These are phyloP conservation scores for Scytalidium lignicola DNA, from an alignment of 2,329 filamentous ascomycete species.

Conservation along the genomic window DNA sequence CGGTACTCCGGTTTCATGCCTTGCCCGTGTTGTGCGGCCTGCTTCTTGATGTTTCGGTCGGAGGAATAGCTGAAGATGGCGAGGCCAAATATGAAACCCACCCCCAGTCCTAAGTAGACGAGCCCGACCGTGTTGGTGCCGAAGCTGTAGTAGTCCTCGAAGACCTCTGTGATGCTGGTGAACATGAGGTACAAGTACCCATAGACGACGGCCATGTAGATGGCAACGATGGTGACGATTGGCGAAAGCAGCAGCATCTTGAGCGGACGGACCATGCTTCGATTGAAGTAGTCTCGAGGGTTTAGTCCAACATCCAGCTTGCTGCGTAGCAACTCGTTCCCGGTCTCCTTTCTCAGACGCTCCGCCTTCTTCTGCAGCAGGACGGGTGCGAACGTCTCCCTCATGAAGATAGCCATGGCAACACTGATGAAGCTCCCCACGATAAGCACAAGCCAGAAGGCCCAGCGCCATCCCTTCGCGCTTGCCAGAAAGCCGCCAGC, in stretches of 20 bases:
- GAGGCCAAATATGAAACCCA: slow-evolving; percentile 34
- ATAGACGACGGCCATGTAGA: slow-evolving; percentile 46
- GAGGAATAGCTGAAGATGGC: slow-evolving; percentile 34
- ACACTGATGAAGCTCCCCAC: slow-evolving; percentile 27
- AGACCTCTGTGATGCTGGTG: slow-evolving; percentile 44
- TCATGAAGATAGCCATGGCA: slow-evolving; percentile 31
- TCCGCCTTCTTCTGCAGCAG: slow-evolving; percentile 36
- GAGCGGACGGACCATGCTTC: slow-evolving; percentile 37
- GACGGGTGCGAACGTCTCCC: slow-evolving; percentile 42
- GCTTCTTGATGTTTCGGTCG: slow-evolving; percentile 36
- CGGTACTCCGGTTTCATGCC: slow-evolving; percentile 30
- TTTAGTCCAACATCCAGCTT: too few species aligned
- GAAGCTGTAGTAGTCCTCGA: slow-evolving; percentile 39
- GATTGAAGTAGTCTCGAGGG: slow-evolving; percentile 37
- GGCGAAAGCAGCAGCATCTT: slow-evolving; percentile 33
- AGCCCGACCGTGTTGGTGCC: slow-evolving; percentile 32
- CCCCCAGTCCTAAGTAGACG: slow-evolving; percentile 36
- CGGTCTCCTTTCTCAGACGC: slow-evolving; percentile 42
- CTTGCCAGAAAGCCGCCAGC: slow-evolving; percentile 27
- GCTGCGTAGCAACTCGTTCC: too few species aligned
- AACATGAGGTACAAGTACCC: slow-evolving; percentile 48
- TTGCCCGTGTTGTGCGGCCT: slow-evolving; percentile 32
- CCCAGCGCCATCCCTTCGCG: slow-evolving; percentile 30
- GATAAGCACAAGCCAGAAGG: slow-evolving; percentile 35
- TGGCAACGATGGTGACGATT: slow-evolving; percentile 33